Conservation (phyloP, 2,329 filamentous ascomycete species). For the Berkeleyomyces basicola region DNA sequence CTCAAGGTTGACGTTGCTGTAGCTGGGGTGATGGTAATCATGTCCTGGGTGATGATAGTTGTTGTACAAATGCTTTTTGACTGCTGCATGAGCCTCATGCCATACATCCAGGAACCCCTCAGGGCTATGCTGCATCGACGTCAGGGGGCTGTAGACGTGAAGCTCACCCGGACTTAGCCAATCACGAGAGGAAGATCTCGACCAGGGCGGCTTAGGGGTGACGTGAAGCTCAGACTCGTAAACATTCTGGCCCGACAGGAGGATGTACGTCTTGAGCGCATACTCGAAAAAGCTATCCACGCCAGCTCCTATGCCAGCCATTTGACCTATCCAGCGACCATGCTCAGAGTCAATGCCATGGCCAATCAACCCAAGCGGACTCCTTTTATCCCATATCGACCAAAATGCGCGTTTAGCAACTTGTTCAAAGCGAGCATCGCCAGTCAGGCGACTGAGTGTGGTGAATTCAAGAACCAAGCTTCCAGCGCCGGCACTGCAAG, state of each 20-base stretch:
- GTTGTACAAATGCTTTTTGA: constrained; percentile 83
- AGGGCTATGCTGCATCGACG: constrained; percentile 49
- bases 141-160: constrained; percentile 35
- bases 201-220: constrained; percentile 23
- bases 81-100: constrained; percentile 71
- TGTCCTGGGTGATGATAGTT: constrained; percentile 21
- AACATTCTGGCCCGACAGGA: constrained; percentile 59
- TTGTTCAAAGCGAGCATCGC: constrained; percentile 74
- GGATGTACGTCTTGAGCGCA: constrained; percentile 80
- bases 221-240: constrained; percentile 27
- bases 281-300: constrained; percentile 99
- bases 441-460: constrained; percentile 73
- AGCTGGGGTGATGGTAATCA: constrained; percentile 67
- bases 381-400: constrained; percentile 86
- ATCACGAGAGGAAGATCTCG: constrained; percentile 21
- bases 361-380: constrained; percentile 72
- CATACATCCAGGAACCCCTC: constrained; percentile 69
- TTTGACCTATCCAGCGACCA: constrained; percentile 74
- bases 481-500: constrained; percentile 90
- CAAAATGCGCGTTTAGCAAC: constrained; percentile 86
- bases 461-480: constrained; percentile 90
- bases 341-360: constrained; percentile 85
- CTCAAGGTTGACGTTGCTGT: constrained; percentile 73
- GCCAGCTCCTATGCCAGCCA: constrained; percentile 88
- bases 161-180: constrained; percentile 50